Evolutionary conservation across 306 rosid genomes (phyloP), one percentile per base, ranked within the genome.

Genomic region (Lupinus albus): DNA sequence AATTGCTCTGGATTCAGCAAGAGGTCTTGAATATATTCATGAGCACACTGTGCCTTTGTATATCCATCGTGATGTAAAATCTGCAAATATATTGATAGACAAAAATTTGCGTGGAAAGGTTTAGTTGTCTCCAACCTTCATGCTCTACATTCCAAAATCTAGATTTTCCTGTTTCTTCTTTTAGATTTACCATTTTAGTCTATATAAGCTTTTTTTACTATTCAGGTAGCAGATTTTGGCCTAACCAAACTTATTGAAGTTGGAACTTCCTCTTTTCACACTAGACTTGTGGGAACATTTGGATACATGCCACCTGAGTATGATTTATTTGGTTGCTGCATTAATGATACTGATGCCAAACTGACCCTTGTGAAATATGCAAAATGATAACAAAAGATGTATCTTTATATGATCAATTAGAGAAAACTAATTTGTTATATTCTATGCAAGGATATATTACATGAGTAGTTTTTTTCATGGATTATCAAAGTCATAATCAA

Each of bases 271-370:
- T 78, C 96, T 61, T 67, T 88, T 68, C 86, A 80, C 15, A 88
- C 97, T 7, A 89, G 87, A 58, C 91, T 85, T 33, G 96, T 88
- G 62, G 97, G 97, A 78, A 91, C 97, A 61, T 91, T 91, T 74
- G 96, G 96, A 72, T 91, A 91, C 80, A 91, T 91, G 97, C 94
- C 97, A 9, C 97, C 96, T 0, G 96, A 91, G 97, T 88, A 85
- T 63, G 93, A 53, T 64, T 39, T n/a, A 1, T 20, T 68, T 65
- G 65, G 1, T 15, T 38, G 2, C 17, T 49, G 48, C 59, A 36
- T 33, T 47, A 20, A 4, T 25, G 30, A 25, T 25, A 9, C 36
- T 39, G 7, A 50, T 35, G 72, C 54, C 15, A 25, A 72, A 21
- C 17, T 61, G 47, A 28, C 57, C 35, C 3, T 30, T 54, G 4